Evolutionary conservation across 495 filamentous ascomycete genomes (phyloP).

Genomic region (Xylaria scruposa): DNA sequence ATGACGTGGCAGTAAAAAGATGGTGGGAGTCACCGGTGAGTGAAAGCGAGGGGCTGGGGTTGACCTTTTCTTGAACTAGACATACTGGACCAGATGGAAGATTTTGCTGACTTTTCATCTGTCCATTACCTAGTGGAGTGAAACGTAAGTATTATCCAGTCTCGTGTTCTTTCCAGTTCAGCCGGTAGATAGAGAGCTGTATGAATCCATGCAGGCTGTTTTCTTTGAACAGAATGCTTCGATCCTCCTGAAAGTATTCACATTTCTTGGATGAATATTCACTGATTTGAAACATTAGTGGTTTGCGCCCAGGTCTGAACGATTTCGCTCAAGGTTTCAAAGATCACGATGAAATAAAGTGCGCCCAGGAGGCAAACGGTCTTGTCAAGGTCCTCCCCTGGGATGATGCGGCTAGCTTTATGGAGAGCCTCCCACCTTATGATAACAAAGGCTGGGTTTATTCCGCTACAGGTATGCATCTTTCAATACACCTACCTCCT

Average conservation of each 20-base stretch:
- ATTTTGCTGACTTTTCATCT: neutral
- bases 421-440: neutral
- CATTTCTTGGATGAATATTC: neutral
- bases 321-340: neutral
- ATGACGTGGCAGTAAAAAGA: neutral
- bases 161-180: neutral
- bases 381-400: neutral
- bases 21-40: slow-evolving; percentile 7
- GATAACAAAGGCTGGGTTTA: neutral
- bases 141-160: neutral
- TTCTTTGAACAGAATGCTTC: neutral
- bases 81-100: neutral
- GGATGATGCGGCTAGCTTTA: neutral
- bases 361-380: neutral
- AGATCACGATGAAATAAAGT: neutral
- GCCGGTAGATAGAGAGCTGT: neutral
- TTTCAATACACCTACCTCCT: neutral
- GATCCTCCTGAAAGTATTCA: neutral
- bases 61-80: neutral
- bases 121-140: neutral
- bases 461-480: neutral
- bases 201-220: neutral
- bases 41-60: neutral
- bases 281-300: neutral
- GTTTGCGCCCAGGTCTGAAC: neutral